Conservation (phyloP, 73 alveolate species). For the Tetrahymena elliotti region DNA sequence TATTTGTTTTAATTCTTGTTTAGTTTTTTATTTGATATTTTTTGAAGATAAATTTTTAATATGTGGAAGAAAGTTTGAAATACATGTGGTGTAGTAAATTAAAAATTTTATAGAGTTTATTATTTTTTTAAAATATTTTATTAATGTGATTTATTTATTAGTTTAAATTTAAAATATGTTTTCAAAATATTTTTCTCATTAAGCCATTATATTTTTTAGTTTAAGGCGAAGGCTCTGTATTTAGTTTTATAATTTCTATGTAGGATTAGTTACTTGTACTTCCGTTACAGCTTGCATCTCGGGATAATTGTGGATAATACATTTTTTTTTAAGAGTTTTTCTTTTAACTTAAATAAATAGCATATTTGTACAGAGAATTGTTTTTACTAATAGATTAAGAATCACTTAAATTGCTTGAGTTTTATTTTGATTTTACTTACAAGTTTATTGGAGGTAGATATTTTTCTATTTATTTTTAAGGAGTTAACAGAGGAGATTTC, state of each 20-base stretch:
- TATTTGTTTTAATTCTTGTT: neutral
- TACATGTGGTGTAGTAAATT: no score
- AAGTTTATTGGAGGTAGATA: neutral
- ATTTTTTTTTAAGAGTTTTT: no score
- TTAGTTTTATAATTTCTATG: neutral
- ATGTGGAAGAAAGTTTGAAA: no score
- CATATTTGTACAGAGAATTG: neutral
- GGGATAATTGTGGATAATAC: neutral
- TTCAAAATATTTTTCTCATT: neutral
- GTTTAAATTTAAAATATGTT: neutral
- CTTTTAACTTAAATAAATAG: neutral
- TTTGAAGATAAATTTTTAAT: no score
- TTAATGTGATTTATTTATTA: neutral
- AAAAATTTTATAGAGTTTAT: no score
- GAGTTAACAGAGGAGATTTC: neutral
- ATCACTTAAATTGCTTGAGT: neutral
- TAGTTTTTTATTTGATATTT: no score
- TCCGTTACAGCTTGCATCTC: neutral
- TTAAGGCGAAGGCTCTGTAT: neutral
- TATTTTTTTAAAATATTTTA: no score
- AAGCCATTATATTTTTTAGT: neutral
- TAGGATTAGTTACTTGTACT: neutral
- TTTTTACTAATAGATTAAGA: neutral
- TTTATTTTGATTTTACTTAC: neutral
- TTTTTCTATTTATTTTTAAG: neutral